Base-by-base conservation (phyloP, 139 green algal genomes). In the Haematococcus lacustris region DNA sequence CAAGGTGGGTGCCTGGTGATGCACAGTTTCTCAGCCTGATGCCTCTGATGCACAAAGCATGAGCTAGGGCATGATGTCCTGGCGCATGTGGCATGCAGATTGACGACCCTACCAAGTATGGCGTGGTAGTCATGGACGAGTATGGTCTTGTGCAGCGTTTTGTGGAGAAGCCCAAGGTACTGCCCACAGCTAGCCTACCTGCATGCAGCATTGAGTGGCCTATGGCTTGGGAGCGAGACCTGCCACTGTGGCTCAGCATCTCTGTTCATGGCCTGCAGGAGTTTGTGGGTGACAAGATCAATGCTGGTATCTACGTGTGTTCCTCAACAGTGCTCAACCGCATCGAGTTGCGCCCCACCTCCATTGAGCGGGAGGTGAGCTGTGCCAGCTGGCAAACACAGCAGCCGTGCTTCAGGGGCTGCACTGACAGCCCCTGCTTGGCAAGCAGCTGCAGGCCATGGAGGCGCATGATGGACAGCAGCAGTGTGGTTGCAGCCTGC, bases 261-360 rank as follows among this genome's bases (percentile, higher is more conserved):
- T n/a, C n/a, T n/a, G n/a, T n/a, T n/a, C n/a, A n/a, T n/a, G 13
- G 47, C 26, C 23, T 64, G 74, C 86, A 93, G 85, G 85, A 90
- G 38, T 98, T 98, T 90, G 93, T 98, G 37, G 95, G 94, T n/a
- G 95, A 98, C 85, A 97, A 97, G 82, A 98, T 98, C 85, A 98
- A 98, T 73, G 94, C 94, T 0, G 94, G 94, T 65, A 98, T 98
- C 77, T 98, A 98, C 83, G 83, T 93, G 59, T 84, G 93, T 64
- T 89, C 76, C 51, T 88, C 94, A 32, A 68, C 74, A 3, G 83
- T 97, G 38, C 86, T 98, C 25, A 80, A 97, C 61, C 89, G 94
- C 77, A 98, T 98, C 61, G 86, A 97, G 82, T 82, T 95, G 68
- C 77, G 83, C 13, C 94, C 94, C 28, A 98, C 94, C 26, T 93